Percentiles rank a stretch among this genome's conserved stretches.
phyloP scores from a whole-genome alignment of 2,329 filamentous ascomycete genomes.

The Botrytis tulipae region DNA sequence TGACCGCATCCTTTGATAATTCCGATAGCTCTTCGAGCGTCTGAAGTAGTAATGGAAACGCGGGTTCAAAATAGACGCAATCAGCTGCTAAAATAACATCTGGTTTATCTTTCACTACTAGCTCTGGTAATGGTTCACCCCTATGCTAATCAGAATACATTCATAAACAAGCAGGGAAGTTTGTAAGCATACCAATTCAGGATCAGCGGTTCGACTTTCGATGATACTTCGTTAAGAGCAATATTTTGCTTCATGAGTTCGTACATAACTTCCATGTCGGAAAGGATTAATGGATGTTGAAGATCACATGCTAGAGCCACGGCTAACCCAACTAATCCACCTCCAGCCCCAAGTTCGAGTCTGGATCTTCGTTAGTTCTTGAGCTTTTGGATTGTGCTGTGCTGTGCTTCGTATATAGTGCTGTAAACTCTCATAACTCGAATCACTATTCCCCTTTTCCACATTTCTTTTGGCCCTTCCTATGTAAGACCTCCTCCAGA shows the following conservation, averaged over 20 bases:
- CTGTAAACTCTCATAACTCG: neutral
- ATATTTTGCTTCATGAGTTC: conserved; percentile 85
- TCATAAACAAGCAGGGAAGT: neutral
- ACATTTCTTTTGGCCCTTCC: neutral
- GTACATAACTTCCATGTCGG: conserved; percentile 85
- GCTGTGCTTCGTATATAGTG: neutral
- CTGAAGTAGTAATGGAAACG: conserved; percentile 80
- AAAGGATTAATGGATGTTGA: conserved; percentile 66
- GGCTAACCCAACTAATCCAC: conserved; percentile 75
- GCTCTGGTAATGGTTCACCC: conserved; percentile 58
- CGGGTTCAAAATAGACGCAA: conserved; percentile 95
- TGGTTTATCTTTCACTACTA: conserved; percentile 57
- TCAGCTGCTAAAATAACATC: conserved; percentile 90
- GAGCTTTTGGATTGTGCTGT: neutral
- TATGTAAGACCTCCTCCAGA: neutral
- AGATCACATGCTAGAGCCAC: conserved; percentile 57
- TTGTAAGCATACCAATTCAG: conserved; percentile 70
- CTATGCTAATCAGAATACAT: conserved; percentile 40
- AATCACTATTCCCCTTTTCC: neutral
- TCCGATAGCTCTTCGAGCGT: conserved; percentile 74
- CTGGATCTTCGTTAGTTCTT: conserved; percentile 46
- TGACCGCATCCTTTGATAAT: conserved; percentile 62
- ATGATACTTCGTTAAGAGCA: conserved; percentile 68
- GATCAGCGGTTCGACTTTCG: conserved; percentile 62
- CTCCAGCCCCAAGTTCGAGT: conserved; percentile 88